Evolutionary conservation across 2,329 filamentous ascomycete species (phyloP).

Genomic region (Beauveria australis): DNA sequence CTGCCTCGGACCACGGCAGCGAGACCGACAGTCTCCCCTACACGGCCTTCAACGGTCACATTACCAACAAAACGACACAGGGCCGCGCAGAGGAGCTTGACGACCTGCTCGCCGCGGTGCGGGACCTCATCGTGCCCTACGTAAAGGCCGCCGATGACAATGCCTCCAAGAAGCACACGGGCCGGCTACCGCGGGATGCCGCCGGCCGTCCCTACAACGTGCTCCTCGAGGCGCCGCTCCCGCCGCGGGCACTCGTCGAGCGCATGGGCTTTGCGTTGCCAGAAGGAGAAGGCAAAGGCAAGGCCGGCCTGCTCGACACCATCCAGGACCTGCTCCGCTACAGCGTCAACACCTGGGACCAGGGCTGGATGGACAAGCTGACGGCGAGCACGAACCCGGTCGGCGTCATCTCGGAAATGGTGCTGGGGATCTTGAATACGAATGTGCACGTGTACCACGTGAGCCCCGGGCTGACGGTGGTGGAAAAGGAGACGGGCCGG

Average conservation of each 20-base stretch:
- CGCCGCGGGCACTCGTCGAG: constrained; percentile 48
- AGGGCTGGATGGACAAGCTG: constrained; percentile 92
- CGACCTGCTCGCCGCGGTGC: constrained; percentile 60
- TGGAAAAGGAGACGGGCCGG: constrained; percentile 75
- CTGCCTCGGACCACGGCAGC: constrained; percentile 8
- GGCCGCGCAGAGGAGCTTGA: constrained; percentile 10
- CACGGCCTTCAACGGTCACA: neutral
- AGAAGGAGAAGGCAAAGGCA: constrained; percentile 45
- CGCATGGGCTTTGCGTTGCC: constrained; percentile 54
- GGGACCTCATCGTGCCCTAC: constrained; percentile 61
- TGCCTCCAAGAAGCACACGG: constrained; percentile 40
- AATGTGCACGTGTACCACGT: constrained; percentile 93
- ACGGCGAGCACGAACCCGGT: constrained; percentile 89
- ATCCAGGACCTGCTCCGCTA: constrained; percentile 67
- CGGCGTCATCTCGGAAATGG: constrained; percentile 77
- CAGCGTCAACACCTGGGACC: constrained; percentile 95
- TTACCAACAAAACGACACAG: neutral
- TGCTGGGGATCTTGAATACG: constrained; percentile 81
- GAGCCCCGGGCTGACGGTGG: constrained; percentile 75
- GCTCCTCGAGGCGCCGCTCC: constrained; percentile 50
- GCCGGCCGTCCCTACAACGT: constrained; percentile 41
- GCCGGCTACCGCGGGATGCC: constrained; percentile 27
- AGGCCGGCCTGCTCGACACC: constrained; percentile 64
- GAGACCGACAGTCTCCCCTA: constrained; percentile 4
- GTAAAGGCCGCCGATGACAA: constrained; percentile 60